Conservation (phyloP, 2,329 filamentous ascomycete genomes). For the Sporothrix globosa region DNA sequence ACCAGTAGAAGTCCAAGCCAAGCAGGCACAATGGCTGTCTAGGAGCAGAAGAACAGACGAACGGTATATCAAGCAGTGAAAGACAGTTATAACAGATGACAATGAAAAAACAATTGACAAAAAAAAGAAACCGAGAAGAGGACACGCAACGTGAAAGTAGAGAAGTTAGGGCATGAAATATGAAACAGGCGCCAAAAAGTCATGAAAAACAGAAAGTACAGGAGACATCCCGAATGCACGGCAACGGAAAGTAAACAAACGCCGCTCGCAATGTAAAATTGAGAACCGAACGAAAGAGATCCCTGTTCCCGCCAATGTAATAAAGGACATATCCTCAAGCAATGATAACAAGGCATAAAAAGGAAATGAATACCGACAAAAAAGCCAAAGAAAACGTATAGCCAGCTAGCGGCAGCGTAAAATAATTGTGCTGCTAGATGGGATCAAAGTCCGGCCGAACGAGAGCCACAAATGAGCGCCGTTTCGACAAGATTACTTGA, state of each 20-base stretch:
- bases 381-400: constrained; percentile 1
- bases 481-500: not conserved
- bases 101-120: not conserved
- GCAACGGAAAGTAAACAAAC: constrained; percentile 27
- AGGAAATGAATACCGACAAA: constrained; percentile 21
- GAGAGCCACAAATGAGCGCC: not conserved
- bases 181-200: not conserved
- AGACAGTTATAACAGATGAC: not conserved
- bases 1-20: not conserved
- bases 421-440: constrained; percentile 26
- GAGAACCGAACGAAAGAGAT: constrained; percentile 16
- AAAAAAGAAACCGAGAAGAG: no score
- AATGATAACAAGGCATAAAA: not conserved
- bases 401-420: constrained; percentile 27
- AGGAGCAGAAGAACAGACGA: constrained; percentile 2
- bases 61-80: constrained; percentile 12
- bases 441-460: not conserved
- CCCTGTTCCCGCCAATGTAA: constrained; percentile 31
- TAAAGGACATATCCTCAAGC: constrained; percentile 17
- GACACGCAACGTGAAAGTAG: not conserved
- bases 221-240: constrained; percentile 6
- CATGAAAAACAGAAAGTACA: constrained; percentile 15
- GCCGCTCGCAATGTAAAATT: constrained; percentile 31
- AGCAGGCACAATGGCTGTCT: not conserved
- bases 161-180: not conserved